Evolutionary conservation across 148 eudicot species (phyloP), one percentile per base, ranked within the genome.

Genomic region (Tetragonia tetragonoides): DNA sequence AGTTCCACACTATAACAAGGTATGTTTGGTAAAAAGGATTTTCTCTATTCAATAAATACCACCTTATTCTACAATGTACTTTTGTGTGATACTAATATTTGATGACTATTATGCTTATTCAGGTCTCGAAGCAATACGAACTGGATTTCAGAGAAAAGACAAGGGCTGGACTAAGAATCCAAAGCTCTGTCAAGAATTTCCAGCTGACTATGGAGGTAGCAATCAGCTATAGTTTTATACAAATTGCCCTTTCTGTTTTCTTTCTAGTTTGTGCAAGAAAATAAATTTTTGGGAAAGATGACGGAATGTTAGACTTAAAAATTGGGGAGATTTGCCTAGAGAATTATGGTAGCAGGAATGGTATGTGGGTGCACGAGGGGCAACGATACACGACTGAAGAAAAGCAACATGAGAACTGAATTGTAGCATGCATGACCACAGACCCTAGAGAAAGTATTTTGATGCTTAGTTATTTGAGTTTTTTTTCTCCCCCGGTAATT

Each of bases 161-260:
- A 24, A 87, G 83, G 82, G 85, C 87, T 42, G 97, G 97, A 37
- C 86, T 90, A 66, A 79, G 74, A 79, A 85, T 95, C 66, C 89
- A 90, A 84, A 91, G 90, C 78, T 95, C 97, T 4, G 99, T 89
- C 24, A 95, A 93, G 91, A 95, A 93, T 70, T 93, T 93, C 74
- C 97, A 95, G 81, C 83, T 95, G 61, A 87, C 88, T 79, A 62
- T 93, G 88, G 92, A 91, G 96, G 99, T 92, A 85, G 61, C 11
- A 37, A 61, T 5, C 46, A 44, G 59, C 62, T 10, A 39, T 14
- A n/a, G 53, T 21, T 61, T 9, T 44, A 28, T n/a, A 4, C 72
- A 18, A 69, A 20, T 17, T 0, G 7, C 73, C n/a, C 59, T 11
- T 54, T 54, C 59, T 11, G 16, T 54, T 17, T 54, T 14, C 17